Conservation (phyloP, 2,329 filamentous ascomycete species). For the Scytalidium lignicola region DNA sequence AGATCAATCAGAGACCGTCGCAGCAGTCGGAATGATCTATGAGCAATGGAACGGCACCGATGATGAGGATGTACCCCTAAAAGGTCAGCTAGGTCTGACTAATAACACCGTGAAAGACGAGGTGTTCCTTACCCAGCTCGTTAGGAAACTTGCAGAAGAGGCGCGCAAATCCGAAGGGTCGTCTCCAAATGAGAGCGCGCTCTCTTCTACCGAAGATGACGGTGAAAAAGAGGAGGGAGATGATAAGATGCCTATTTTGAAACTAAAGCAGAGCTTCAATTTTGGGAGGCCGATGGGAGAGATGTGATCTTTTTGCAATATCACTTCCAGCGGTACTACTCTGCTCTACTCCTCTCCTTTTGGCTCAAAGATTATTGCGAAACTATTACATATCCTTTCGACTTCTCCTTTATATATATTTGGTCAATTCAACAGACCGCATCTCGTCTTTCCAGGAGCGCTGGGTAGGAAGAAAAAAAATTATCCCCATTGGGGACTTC, state of each 20-base stretch:
- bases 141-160: conserved; percentile 19
- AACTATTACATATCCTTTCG: too few species aligned
- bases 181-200: conserved; percentile 8
- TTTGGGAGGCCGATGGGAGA: conserved; percentile 23
- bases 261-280: conserved; percentile 21
- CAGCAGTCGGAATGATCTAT: neutral
- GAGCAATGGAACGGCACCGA: conserved; percentile 7
- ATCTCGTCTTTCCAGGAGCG: too few species aligned
- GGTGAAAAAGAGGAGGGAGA: conserved; percentile 12
- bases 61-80: conserved; percentile 18
- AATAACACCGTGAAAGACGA: conserved; percentile 16
- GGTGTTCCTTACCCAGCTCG: conserved; percentile 18
- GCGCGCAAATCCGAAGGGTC: conserved; percentile 11
- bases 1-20: neutral
- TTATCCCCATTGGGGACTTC: too few species aligned
- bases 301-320: conserved; percentile 16
- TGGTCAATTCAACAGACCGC: too few species aligned
- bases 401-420: too few species aligned
- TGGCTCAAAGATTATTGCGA: too few species aligned
- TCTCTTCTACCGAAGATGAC: conserved; percentile 5
- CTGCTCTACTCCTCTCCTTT: too few species aligned
- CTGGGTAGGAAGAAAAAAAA: too few species aligned
- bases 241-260: conserved; percentile 20
- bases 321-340: too few species aligned
- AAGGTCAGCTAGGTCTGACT: conserved; percentile 20